Percentiles rank a stretch among this genome's conserved stretches.
phyloP scores from a whole-genome alignment of 176 grass and related monocot species.

The Aegilops sharonensis region DNA sequence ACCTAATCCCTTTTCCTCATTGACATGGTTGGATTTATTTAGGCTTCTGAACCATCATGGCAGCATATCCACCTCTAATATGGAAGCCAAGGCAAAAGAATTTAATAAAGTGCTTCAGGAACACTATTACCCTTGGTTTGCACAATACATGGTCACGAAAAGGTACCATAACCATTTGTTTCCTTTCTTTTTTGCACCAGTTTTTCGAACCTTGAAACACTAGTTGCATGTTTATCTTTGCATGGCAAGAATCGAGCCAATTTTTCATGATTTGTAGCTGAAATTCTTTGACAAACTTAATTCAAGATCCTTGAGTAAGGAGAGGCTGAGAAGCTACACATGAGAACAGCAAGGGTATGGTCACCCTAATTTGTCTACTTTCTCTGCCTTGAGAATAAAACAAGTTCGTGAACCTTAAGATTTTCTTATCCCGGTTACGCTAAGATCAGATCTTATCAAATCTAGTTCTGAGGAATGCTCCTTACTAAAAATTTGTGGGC shows the following conservation, averaged over 20 bases:
- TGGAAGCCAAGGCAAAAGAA: slow-evolving; percentile 71
- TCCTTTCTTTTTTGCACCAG: not conserved
- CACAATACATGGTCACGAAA: slow-evolving; percentile 94
- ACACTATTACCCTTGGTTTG: slow-evolving; percentile 82
- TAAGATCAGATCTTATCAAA: slow-evolving; percentile 88
- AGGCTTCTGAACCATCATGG: slow-evolving; percentile 73
- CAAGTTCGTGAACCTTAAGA: slow-evolving; percentile 1
- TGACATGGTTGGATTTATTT: slow-evolving; percentile 24
- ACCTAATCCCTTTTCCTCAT: slow-evolving; percentile 1
- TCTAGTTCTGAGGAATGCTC: slow-evolving; percentile 83
- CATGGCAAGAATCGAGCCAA: slow-evolving; percentile 88
- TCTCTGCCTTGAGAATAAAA: not conserved
- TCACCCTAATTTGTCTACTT: not conserved
- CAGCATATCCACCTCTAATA: slow-evolving; percentile 70
- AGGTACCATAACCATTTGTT: slow-evolving; percentile 44
- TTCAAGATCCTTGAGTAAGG: slow-evolving; percentile 72
- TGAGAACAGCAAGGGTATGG: slow-evolving; percentile 82
- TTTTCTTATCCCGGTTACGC: slow-evolving; percentile 46
- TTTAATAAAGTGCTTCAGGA: slow-evolving; percentile 70
- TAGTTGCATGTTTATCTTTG: slow-evolving; percentile 24
- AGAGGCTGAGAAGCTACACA: slow-evolving; percentile 80
- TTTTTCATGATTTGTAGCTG: slow-evolving; percentile 86
- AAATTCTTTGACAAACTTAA: slow-evolving; percentile 84
- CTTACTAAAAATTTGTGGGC: slow-evolving; percentile 69
- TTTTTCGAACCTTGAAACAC: not conserved